Conservation (phyloP, 2,329 filamentous ascomycete genomes). For the Phialocephala sp. region DNA sequence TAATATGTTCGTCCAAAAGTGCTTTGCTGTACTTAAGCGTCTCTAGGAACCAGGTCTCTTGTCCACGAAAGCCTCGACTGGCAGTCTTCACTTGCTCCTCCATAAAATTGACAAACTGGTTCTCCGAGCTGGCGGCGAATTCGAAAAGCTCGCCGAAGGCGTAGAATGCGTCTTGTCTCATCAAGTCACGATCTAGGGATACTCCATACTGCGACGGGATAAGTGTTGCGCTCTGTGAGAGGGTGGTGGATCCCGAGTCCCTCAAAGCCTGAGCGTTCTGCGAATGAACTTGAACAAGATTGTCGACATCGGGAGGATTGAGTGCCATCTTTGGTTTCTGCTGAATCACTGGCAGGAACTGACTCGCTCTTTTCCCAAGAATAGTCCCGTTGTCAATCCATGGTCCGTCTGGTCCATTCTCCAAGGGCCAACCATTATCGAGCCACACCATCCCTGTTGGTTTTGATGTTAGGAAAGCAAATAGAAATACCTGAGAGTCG, state of each 20-base stretch:
- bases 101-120: conserved; percentile 14
- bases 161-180: conserved; percentile 12
- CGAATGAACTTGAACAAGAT: neutral
- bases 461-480: neutral
- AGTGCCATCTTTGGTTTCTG: neutral
- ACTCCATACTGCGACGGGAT: neutral
- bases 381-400: neutral
- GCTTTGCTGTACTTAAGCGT: conserved; percentile 20
- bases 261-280: neutral
- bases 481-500: neutral
- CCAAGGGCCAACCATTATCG: neutral
- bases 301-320: neutral
- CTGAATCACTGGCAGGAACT: neutral
- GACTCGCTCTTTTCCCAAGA: neutral
- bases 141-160: conserved; percentile 14
- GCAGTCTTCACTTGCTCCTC: neutral
- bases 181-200: conserved; percentile 11
- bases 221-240: neutral
- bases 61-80: neutral
- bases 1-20: conserved; percentile 29
- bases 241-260: neutral
- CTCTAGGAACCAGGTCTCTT: neutral
- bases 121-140: conserved; percentile 22
- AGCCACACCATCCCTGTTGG: neutral
- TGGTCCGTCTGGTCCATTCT: neutral